Conservation (phyloP, 352 stramenopile species). For the Peronospora tabacina region DNA sequence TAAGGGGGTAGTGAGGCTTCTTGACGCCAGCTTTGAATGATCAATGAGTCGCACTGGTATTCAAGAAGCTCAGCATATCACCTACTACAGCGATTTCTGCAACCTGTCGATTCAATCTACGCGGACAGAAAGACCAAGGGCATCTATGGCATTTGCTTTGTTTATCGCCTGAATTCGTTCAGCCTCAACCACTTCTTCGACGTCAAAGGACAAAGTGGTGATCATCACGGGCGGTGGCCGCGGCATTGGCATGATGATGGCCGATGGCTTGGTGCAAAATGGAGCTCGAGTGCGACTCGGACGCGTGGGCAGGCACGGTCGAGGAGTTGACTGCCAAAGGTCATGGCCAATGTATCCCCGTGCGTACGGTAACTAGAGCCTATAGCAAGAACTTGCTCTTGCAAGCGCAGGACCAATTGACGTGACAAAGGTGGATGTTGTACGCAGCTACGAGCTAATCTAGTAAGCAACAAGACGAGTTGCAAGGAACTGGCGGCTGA, state of each 20-base stretch:
- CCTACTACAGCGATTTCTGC: too few relatives aligned
- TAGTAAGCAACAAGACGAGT: constrained; percentile 28
- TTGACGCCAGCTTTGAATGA: too few relatives aligned
- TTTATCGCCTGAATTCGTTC: constrained; percentile 12
- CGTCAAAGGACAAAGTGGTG: constrained; percentile 72
- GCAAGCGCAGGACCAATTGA: neutral
- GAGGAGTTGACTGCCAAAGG: constrained; percentile 54
- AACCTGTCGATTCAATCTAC: too few relatives aligned
- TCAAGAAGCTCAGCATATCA: too few relatives aligned
- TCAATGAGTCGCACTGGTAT: too few relatives aligned
- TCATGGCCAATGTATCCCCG: constrained; percentile 50
- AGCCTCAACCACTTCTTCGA: constrained; percentile 20
- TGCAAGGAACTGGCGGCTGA: constrained; percentile 53
- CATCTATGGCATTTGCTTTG: too few relatives aligned
- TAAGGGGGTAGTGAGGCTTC: too few relatives aligned
- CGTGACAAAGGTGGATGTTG: neutral
- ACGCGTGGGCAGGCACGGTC: constrained; percentile 72
- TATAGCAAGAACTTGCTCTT: neutral
- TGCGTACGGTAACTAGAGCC: too few relatives aligned
- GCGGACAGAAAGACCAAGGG: too few relatives aligned
- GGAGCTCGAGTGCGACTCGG: constrained; percentile 85
- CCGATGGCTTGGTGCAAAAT: constrained; percentile 88
- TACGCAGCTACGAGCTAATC: constrained; percentile 31
- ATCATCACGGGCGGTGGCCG: constrained; percentile 90
- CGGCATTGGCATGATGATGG: constrained; percentile 95